These are phyloP conservation scores for Phytopythium litorale DNA, from an alignment of 352 stramenopile species.

Conservation along the genomic window DNA sequence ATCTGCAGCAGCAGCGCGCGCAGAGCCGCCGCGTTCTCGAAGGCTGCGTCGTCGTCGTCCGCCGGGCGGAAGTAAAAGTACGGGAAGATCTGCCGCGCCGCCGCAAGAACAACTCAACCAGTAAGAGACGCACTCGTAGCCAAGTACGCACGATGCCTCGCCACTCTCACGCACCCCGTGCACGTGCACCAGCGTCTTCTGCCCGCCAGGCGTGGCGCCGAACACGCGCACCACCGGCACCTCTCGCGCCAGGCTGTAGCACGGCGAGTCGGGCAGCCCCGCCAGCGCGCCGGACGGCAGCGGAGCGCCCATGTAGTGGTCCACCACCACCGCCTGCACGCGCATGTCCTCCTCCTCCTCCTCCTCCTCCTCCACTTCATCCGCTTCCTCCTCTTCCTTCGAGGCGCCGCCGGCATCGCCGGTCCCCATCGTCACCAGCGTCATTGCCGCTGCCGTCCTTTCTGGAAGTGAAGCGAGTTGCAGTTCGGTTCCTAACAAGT, in stretches of 20 bases:
- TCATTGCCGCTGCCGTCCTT: background rate
- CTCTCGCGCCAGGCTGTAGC: constrained; percentile 55
- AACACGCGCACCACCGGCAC: constrained; percentile 90
- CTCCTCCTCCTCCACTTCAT: constrained; percentile 9
- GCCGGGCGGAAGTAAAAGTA: constrained; percentile 88
- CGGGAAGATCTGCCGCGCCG: constrained; percentile 62
- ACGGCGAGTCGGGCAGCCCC: constrained; percentile 50
- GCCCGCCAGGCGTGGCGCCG: constrained; percentile 83
- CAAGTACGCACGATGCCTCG: background rate
- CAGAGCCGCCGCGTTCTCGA: constrained; percentile 65
- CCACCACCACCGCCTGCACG: constrained; percentile 76
- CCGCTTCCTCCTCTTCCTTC: constrained; percentile 9
- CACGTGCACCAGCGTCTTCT: constrained; percentile 88
- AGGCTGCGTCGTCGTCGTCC: constrained; percentile 39
- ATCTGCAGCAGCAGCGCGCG: constrained; percentile 57
- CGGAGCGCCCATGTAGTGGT: constrained; percentile 75
- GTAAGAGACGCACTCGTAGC: background rate
- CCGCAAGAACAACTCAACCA: background rate
- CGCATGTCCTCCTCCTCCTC: constrained; percentile 39
- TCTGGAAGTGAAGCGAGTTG: background rate
- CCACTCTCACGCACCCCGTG: constrained; percentile 54
- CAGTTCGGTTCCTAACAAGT: background rate
- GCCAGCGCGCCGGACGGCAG: constrained; percentile 45
- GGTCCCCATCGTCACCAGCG: background rate
- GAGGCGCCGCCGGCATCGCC: background rate